Evolutionary conservation across 1,139 yeast genomes (phyloP), one percentile per base, ranked within the genome.

Genomic region (Candida pseudoviswanathii): DNA sequence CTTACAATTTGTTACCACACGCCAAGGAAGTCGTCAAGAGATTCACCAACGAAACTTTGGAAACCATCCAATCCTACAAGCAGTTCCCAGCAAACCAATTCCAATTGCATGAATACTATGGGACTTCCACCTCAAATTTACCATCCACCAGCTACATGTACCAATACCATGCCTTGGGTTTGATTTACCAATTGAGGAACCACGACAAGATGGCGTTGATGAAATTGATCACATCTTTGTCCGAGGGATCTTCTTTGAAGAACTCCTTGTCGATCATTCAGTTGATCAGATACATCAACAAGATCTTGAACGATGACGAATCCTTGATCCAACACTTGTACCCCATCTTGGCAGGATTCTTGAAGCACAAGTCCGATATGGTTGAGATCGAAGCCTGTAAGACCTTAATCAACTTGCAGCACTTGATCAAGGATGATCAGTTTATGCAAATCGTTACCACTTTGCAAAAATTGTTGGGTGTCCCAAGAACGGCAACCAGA

Each of bases 331-430:
- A 73, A 56, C 81, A 75, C 60, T 81, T 81, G 72, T 82, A 77
- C 73, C 86, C 89, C 24, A 75, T 85, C 51, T 80, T 92, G 61
- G 77, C 81, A 45, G 80, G 79, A 45, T 89, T 90, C 82, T 77
- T 90, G 62, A 81, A 84, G 59, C 89, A 89, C 72, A 89, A 89
- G 71, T 81, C 88, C 48, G 97, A 92, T 64, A 85, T 90, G 82
- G 97, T 94, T 54, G 92, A 86, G 67, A 78, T 94, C 59, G 99
- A 94, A 70, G 95, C 96, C n/a, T 87, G 96, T 51, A 92, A 90
- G 73, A 78, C 89, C 31, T 82, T 94, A 57, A 79, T 92, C 50
- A 71, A 76, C 44, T 75, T 89, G 61, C 84, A 82, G 49, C 77
- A 77, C 58, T 70, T 77, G 56, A 79, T 87, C 40, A 71, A 81